Conservation (phyloP, 345 rosid genomes). For the Gossypium longicalyx region DNA sequence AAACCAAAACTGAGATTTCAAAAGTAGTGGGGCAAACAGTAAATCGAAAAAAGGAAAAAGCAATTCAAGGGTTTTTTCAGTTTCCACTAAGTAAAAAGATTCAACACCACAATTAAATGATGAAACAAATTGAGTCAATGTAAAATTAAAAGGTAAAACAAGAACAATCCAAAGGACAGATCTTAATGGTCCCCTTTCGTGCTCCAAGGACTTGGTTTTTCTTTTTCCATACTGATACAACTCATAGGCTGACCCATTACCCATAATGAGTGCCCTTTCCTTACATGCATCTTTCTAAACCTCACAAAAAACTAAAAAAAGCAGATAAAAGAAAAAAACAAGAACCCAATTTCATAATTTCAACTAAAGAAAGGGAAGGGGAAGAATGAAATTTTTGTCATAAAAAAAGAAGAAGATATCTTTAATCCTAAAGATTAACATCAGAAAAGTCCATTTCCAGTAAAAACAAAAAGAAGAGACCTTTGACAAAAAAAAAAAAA, state of each 20-base stretch:
- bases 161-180: slow-evolving; percentile 34
- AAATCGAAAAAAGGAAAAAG: slow-evolving; percentile 13
- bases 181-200: slow-evolving; percentile 35
- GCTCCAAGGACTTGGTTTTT: slow-evolving; percentile 6
- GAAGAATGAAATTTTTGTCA: background rate
- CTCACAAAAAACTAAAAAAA: background rate
- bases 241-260: slow-evolving; percentile 20
- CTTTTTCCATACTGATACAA: slow-evolving; percentile 2
- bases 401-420: background rate
- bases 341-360: slow-evolving; percentile 14
- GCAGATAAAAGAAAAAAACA: slow-evolving; percentile 1
- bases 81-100: slow-evolving; percentile 13
- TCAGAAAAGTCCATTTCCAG: slow-evolving; percentile 11
- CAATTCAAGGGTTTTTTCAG: background rate
- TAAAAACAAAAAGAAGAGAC: background rate
- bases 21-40: slow-evolving; percentile 10
- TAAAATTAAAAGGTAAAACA: slow-evolving; percentile 18
- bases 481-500: background rate
- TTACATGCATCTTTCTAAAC: slow-evolving; percentile 9
- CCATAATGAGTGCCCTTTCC: slow-evolving; percentile 5
- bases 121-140: slow-evolving; percentile 19
- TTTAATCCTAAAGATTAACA: background rate
- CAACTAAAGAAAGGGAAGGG: slow-evolving; percentile 1
- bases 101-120: slow-evolving; percentile 13
- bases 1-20: slow-evolving; percentile 8